Conservation (phyloP, 1,139 yeast genomes). For the Saccharomycopsis crataegensis region DNA sequence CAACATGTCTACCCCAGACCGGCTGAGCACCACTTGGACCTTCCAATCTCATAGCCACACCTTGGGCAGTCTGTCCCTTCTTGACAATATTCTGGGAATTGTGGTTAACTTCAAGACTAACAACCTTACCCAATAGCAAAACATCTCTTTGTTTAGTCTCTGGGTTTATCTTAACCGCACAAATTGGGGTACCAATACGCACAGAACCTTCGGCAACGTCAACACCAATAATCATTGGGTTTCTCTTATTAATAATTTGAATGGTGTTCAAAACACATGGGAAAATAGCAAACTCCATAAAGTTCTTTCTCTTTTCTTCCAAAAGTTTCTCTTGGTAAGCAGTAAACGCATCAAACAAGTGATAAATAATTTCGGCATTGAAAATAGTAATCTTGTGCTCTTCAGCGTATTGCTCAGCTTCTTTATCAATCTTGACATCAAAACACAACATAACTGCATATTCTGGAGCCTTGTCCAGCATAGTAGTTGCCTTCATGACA, state of each 20-base stretch:
- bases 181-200: conserved; percentile 89
- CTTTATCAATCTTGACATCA: conserved; percentile 94
- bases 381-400: conserved; percentile 89
- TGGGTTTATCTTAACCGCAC: conserved; percentile 89
- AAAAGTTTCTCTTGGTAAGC: conserved; percentile 83
- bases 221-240: conserved; percentile 99
- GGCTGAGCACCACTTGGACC: conserved; percentile 91
- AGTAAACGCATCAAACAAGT: conserved; percentile 89
- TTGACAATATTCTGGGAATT: conserved; percentile 71
- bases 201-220: conserved; percentile 90
- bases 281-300: conserved; percentile 82
- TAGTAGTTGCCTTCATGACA: conserved; percentile 93
- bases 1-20: conserved; percentile 98
- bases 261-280: conserved; percentile 93
- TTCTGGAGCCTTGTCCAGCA: conserved; percentile 96
- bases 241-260: conserved; percentile 96
- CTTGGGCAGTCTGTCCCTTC: conserved; percentile 94
- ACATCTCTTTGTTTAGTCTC: conserved; percentile 67
- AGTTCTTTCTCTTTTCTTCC: conserved; percentile 86
- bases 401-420: conserved; percentile 95
- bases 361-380: conserved; percentile 94
- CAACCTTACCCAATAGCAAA: conserved; percentile 76
- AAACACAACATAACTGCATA: conserved; percentile 95
- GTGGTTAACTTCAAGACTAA: conserved; percentile 90
- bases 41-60: conserved; percentile 97